Conservation (phyloP, 176 grass and related monocot genomes). For the Cenchrus purpureus region DNA sequence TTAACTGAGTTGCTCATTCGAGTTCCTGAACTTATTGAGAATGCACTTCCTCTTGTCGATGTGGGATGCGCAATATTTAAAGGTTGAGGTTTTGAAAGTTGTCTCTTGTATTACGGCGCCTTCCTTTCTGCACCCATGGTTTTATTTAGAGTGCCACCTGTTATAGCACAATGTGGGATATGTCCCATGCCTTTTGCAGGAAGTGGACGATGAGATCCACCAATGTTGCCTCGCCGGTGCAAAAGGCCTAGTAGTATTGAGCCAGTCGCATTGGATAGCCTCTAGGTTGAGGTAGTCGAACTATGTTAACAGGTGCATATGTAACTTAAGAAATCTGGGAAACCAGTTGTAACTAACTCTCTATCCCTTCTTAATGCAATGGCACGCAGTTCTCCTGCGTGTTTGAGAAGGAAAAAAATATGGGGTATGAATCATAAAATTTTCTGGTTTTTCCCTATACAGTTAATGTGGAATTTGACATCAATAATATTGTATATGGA, state of each 20-base stretch:
- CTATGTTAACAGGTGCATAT: too few species aligned
- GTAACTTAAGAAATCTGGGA: too few species aligned
- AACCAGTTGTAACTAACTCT: too few species aligned
- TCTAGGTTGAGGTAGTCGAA: too few species aligned
- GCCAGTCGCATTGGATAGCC: too few species aligned
- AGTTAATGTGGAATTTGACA: neutral
- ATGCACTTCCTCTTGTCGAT: neutral
- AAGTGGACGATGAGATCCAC: too few species aligned
- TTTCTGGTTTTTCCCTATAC: neutral
- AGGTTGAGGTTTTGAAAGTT: neutral
- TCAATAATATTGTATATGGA: neutral
- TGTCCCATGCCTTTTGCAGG: too few species aligned
- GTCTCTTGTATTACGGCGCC: neutral
- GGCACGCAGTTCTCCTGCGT: too few species aligned
- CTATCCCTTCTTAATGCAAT: too few species aligned
- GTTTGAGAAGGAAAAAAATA: too few species aligned
- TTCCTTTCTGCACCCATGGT: constrained; percentile 2
- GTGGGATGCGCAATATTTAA: neutral
- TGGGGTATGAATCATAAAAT: neutral
- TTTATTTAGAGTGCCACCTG: neutral
- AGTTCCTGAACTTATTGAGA: constrained; percentile 4
- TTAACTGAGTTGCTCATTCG: neutral
- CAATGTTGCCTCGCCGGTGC: too few species aligned
- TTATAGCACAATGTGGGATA: neutral
- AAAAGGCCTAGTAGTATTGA: too few species aligned